Conservation (phyloP, 306 rosid genomes). For the Betula pendula region DNA sequence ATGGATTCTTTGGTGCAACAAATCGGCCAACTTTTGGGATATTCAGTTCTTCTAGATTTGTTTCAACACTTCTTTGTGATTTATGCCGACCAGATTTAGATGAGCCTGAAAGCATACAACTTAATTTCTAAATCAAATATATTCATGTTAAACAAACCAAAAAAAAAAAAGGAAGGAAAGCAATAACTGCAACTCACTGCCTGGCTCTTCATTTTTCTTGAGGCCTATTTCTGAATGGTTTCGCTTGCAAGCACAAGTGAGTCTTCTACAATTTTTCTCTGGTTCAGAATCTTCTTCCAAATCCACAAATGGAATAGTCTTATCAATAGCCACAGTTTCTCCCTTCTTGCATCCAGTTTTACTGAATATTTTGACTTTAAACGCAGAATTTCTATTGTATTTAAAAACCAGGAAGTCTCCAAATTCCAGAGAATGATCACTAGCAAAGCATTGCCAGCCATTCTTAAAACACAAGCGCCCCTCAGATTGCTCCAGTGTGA, state of each 20-base stretch:
- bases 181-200: not conserved
- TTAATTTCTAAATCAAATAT: not conserved
- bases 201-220: not conserved
- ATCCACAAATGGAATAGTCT: not conserved
- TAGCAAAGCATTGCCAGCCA: constrained; percentile 26
- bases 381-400: not conserved
- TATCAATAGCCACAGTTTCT: no score
- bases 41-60: not conserved
- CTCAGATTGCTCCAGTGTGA: constrained; percentile 20
- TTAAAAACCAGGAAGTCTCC: constrained; percentile 30
- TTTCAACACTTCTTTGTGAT: not conserved
- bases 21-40: not conserved
- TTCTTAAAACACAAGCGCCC: constrained; percentile 17
- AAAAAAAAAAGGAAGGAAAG: not conserved
- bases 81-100: not conserved
- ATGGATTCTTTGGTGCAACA: not conserved
- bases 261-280: not conserved
- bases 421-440: constrained; percentile 12
- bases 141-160: not conserved
- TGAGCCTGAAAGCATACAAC: not conserved
- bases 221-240: not conserved
- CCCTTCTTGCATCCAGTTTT: constrained; percentile 14
- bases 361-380: constrained; percentile 5
- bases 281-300: not conserved
- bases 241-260: not conserved